These are phyloP conservation scores for Xylaria sp. DNA, from an alignment of 2,329 filamentous ascomycete genomes.

Conservation along the genomic window DNA sequence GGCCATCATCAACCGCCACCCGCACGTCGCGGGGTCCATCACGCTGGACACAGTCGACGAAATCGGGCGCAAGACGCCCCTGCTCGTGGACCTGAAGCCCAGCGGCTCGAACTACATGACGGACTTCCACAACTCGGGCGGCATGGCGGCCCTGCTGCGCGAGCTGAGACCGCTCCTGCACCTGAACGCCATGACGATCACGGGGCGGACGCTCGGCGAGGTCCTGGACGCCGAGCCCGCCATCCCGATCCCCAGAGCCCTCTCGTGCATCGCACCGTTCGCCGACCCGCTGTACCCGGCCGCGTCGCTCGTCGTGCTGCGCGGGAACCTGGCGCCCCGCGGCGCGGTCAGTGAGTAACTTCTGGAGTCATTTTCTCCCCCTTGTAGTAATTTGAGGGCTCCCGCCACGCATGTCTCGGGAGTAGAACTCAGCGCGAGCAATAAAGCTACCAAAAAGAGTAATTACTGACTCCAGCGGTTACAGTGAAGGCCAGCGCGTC, in stretches of 20 bases:
- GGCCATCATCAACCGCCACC: constrained; percentile 78
- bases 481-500: constrained; percentile 88
- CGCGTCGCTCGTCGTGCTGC: constrained; percentile 81
- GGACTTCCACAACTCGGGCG: constrained; percentile 87
- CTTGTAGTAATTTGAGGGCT: no score
- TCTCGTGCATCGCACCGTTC: constrained; percentile 68
- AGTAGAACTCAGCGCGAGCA: no score
- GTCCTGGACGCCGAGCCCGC: constrained; percentile 74
- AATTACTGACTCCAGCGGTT: no score
- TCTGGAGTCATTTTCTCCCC: no score
- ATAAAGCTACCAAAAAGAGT: no score
- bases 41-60: constrained; percentile 79
- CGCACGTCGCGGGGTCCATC: constrained; percentile 66
- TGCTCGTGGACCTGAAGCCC: constrained; percentile 85
- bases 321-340: constrained; percentile 81
- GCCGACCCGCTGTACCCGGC: constrained; percentile 68
- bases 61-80: constrained; percentile 76
- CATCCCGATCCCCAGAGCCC: constrained; percentile 50
- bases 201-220: constrained; percentile 80
- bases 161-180: constrained; percentile 77
- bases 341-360: constrained; percentile 87
- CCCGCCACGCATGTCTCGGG: no score
- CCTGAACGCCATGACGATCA: constrained; percentile 80
- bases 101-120: constrained; percentile 88
- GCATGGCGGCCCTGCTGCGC: constrained; percentile 81